Evolutionary conservation across 352 stramenopile genomes (phyloP).

Genomic region (Pythium volutum): DNA sequence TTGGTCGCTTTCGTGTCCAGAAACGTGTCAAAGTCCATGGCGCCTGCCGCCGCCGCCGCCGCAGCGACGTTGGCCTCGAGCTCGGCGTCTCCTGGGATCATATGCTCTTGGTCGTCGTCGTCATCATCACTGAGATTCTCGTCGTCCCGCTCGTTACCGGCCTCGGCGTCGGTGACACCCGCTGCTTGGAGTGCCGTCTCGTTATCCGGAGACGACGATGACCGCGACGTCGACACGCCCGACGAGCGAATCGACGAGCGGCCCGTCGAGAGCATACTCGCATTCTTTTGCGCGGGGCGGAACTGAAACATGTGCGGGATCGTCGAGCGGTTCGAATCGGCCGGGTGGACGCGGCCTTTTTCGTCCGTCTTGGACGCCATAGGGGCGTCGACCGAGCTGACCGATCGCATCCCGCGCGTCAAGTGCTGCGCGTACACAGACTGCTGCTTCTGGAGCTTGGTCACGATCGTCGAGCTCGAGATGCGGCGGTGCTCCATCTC

Average conservation of each 20-base stretch:
- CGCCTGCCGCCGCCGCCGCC: slow-evolving; percentile 14
- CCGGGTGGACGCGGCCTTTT: slow-evolving; percentile 30
- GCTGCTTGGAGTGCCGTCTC: slow-evolving; percentile 9
- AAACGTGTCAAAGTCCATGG: slow-evolving; percentile 27
- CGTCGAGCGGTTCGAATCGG: slow-evolving; percentile 12
- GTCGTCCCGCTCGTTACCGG: slow-evolving; percentile 27
- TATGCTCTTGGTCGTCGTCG: slow-evolving; percentile 23
- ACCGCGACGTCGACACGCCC: slow-evolving; percentile 31
- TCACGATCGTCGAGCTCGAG: slow-evolving; percentile 18
- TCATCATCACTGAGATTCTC: slow-evolving; percentile 13
- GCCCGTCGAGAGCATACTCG: slow-evolving; percentile 4
- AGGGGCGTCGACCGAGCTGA: slow-evolving; percentile 28
- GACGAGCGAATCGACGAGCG: slow-evolving; percentile 32
- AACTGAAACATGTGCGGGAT: slow-evolving; percentile 71
- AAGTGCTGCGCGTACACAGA: slow-evolving; percentile 15
- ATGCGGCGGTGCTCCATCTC: slow-evolving; percentile 26
- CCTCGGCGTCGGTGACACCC: background rate
- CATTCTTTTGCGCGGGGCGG: slow-evolving; percentile 30
- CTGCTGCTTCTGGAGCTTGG: slow-evolving; percentile 13
- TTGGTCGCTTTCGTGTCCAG: slow-evolving; percentile 25
- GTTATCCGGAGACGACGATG: slow-evolving; percentile 12
- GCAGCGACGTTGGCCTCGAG: slow-evolving; percentile 8
- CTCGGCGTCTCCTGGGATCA: slow-evolving; percentile 27
- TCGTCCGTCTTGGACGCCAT: slow-evolving; percentile 29
- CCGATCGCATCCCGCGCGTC: slow-evolving; percentile 24